Evolutionary conservation across 495 filamentous ascomycete genomes (phyloP).

Genomic region (Glonium stellatum): DNA sequence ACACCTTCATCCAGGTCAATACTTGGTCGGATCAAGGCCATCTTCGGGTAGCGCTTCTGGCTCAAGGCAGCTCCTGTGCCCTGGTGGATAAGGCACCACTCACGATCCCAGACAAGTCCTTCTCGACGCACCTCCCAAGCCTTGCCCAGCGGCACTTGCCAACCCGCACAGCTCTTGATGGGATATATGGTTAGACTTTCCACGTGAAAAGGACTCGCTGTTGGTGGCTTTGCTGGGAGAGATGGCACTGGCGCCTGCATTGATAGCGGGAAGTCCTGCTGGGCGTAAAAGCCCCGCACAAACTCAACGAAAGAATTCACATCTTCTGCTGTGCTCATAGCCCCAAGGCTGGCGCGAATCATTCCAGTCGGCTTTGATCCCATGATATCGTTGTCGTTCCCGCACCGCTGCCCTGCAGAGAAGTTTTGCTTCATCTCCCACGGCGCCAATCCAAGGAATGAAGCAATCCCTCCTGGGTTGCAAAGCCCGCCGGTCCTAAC

Average conservation of each 20-base stretch:
- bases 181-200: conserved; percentile 50
- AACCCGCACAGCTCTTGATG: conserved; percentile 83
- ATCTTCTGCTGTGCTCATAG: conserved; percentile 78
- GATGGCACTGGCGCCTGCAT: conserved; percentile 18
- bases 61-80: conserved; percentile 70
- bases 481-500: conserved; percentile 80
- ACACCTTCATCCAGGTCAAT: conserved; percentile 59
- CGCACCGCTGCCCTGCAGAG: conserved; percentile 62
- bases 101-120: conserved; percentile 84
- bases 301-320: conserved; percentile 64
- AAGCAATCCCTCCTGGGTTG: conserved; percentile 80
- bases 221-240: conserved; percentile 24
- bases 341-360: conserved; percentile 76
- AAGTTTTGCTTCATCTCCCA: conserved; percentile 79
- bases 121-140: conserved; percentile 70
- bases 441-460: conserved; percentile 58
- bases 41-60: conserved; percentile 74
- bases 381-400: conserved; percentile 68
- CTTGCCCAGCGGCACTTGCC: conserved; percentile 54
- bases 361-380: conserved; percentile 79
- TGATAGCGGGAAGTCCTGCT: conserved; percentile 18
- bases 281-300: conserved; percentile 67
- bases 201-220: conserved; percentile 29
- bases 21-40: conserved; percentile 68
- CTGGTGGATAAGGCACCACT: conserved; percentile 87